phyloP scores from a whole-genome alignment of 805 yeast genomes.

The Ogataea salicorniae region DNA sequence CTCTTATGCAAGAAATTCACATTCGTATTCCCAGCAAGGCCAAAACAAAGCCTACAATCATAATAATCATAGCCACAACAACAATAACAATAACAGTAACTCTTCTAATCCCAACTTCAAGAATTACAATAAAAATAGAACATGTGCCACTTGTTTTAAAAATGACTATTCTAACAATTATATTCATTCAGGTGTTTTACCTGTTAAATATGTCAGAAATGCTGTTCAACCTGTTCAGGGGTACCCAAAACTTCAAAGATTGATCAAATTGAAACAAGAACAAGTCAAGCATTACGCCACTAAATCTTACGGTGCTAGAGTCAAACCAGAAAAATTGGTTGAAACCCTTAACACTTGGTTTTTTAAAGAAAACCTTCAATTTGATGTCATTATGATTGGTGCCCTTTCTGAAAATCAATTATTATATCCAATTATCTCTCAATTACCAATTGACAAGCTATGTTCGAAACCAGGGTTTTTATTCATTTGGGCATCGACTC shows the following conservation, averaged over 20 bases:
- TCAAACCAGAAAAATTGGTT: conserved; percentile 47
- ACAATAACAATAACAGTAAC: conserved; percentile 7
- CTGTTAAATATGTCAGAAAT: conserved; percentile 64
- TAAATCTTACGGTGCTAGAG: conserved; percentile 62
- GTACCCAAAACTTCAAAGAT: conserved; percentile 73
- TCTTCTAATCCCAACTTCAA: no score
- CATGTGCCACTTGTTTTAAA: conserved; percentile 30
- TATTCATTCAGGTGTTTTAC: conserved; percentile 56
- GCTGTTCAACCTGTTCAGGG: conserved; percentile 67
- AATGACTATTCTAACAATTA: conserved; percentile 74
- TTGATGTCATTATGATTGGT: conserved; percentile 91
- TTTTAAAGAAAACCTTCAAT: conserved; percentile 49
- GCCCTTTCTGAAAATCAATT: conserved; percentile 74
- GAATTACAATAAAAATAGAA: conserved; percentile 6
- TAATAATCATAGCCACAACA: background rate
- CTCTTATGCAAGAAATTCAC: background rate
- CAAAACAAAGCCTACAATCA: background rate
- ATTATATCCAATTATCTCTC: conserved; percentile 53
- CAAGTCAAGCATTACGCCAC: conserved; percentile 52
- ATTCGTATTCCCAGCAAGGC: no score
- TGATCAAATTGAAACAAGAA: conserved; percentile 58
- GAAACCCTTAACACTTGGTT: conserved; percentile 61
- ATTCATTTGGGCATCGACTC: conserved; percentile 83
- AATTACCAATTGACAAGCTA: conserved; percentile 65
- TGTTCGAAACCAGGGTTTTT: conserved; percentile 83